phyloP scores from a whole-genome alignment of 2,329 filamentous ascomycete species.

The Colletotrichum plurivorum region DNA sequence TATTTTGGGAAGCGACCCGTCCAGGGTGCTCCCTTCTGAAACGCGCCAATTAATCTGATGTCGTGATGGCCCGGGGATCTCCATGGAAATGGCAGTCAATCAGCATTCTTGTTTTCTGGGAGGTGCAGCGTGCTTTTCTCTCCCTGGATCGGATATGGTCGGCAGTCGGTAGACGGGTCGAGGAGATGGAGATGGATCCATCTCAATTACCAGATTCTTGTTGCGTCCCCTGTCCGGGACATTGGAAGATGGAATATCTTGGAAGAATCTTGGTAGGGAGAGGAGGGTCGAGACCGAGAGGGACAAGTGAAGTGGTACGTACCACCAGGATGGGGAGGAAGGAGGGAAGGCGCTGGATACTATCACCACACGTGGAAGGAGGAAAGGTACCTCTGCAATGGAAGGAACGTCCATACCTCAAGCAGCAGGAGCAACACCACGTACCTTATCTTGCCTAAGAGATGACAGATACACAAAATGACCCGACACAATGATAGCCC shows the following conservation, averaged over 20 bases:
- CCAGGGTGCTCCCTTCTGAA: conserved; percentile 36
- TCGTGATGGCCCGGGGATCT: conserved; percentile 35
- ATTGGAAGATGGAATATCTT: conserved; percentile 4
- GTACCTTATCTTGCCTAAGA: background rate
- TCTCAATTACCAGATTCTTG: conserved; percentile 28
- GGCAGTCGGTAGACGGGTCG: conserved; percentile 1
- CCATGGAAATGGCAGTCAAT: conserved; percentile 8
- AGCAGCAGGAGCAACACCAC: background rate
- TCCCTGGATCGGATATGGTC: background rate
- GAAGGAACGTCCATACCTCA: no score
- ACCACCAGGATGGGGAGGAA: no score
- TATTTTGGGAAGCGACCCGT: conserved; percentile 30
- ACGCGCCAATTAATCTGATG: conserved; percentile 40
- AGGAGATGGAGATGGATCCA: background rate
- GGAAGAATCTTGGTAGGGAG: background rate
- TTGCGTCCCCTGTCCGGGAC: conserved; percentile 12
- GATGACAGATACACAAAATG: background rate
- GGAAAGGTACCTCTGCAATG: background rate
- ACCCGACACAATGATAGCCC: no score
- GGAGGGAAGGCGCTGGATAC: no score
- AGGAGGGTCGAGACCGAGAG: background rate
- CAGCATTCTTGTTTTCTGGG: conserved; percentile 11
- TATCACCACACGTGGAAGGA: conserved; percentile 12
- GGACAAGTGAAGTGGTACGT: no score
- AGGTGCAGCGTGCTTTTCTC: background rate